Base-by-base conservation (phyloP, 768 basidiomycete species). In the Cystofilobasidium capitatum region DNA sequence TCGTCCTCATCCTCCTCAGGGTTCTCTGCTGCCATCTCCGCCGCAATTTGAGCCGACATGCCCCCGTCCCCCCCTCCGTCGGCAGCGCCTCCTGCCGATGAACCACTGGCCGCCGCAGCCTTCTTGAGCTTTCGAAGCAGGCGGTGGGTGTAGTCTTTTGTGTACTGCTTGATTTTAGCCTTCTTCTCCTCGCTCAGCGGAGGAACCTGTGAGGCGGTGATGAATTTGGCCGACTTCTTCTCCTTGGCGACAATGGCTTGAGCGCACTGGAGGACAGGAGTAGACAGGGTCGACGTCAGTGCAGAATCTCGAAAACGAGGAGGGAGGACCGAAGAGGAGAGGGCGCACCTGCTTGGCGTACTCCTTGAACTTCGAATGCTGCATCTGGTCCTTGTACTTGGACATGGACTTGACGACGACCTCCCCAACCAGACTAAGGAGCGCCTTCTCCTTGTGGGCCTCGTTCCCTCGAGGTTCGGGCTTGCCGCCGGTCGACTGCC, bases 401-500 rank as follows among this genome's bases (percentile, higher is more conserved):
- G 86, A 88, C 91, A 98, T 92, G 66, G 82, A 85, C 77, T 86
- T 88, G 44, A 99, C 94, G 45, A 99, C 94, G 8, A 94, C 85
- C 1, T 85, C 85, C 9, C 91, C 88, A 22, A 98, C 84, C 40
- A 97, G 81, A 75, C 89, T 89, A 71, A 85, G 74, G 70, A 96
- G 74, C 69, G 83, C 78, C 82, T 91, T 93, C 79, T 96, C 91
- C 80, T 77, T 78, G 54, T 69, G 66, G 10, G 16, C 62, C 57
- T 64, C 58, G 45, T 68, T 35, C 58, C 62, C 33, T 42, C 31
- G 66, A 1, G 29, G 40, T 70, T 54, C 66, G 40, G 69, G 70
- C 33, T 55, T 74, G 72, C 31, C 59, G 12, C 39, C 66, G 60
- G 45, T 63, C 64, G 49, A 20, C 42, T 44, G n/a, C 39, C 54